These are phyloP conservation scores for Leishmania mexicana DNA, from an alignment of 208 protist genomes.

Conservation along the genomic window DNA sequence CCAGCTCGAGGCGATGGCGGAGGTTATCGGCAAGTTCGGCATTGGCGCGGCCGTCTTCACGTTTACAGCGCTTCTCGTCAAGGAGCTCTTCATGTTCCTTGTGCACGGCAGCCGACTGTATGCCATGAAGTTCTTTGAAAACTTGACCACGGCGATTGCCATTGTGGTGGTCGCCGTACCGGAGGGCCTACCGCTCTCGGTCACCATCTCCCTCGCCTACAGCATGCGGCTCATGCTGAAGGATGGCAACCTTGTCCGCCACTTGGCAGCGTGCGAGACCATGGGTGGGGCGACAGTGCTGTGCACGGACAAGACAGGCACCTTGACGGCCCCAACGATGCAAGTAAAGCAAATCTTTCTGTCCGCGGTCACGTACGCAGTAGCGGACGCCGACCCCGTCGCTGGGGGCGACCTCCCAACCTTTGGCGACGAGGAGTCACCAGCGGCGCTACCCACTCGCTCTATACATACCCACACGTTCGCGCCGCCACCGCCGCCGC, in stretches of 20 bases:
- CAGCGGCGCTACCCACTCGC: conserved; percentile 9
- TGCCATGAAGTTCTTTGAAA: conserved; percentile 84
- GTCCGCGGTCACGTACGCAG: conserved; percentile 32
- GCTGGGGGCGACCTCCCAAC: neutral
- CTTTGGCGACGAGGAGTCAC: neutral
- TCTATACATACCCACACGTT: neutral
- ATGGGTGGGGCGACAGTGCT: conserved; percentile 96
- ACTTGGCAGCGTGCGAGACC: conserved; percentile 96
- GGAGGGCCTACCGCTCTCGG: conserved; percentile 97
- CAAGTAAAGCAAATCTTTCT: conserved; percentile 70
- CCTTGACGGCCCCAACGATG: conserved; percentile 94
- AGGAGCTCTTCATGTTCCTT: conserved; percentile 60
- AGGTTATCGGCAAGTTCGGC: conserved; percentile 90
- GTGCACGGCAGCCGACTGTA: conserved; percentile 43
- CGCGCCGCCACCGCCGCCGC: neutral
- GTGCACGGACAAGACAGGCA: conserved; percentile 96
- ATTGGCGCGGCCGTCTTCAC: conserved; percentile 73
- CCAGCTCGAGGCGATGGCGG: conserved; percentile 84
- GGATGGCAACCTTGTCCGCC: conserved; percentile 95
- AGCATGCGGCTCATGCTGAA: conserved; percentile 95
- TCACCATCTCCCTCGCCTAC: conserved; percentile 97
- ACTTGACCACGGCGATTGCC: conserved; percentile 92
- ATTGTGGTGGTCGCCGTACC: conserved; percentile 99
- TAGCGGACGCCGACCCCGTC: conserved; percentile 3
- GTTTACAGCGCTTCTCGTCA: conserved; percentile 70